Evolutionary conservation across 352 stramenopile genomes (phyloP).

Genomic region (Phytophthora ohioensis): DNA sequence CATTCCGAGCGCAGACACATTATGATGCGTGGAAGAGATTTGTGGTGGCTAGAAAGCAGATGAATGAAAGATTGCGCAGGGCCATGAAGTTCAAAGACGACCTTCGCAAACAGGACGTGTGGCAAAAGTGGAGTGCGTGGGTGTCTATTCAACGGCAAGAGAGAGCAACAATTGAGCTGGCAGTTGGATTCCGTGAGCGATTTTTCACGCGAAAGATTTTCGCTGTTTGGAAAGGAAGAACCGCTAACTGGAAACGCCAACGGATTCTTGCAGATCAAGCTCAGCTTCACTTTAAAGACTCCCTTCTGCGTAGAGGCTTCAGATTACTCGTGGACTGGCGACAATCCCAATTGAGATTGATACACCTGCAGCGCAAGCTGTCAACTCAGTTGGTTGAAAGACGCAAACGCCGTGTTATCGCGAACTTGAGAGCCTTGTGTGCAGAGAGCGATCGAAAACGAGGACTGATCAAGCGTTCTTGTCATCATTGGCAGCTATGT

Average conservation of each 20-base stretch:
- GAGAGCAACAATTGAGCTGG: conserved; percentile 41
- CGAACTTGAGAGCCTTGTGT: conserved; percentile 12
- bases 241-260: conserved; percentile 34
- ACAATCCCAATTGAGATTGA: conserved; percentile 6
- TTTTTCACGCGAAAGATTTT: conserved; percentile 53
- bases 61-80: conserved; percentile 33
- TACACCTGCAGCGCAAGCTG: conserved; percentile 6
- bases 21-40: conserved; percentile 60
- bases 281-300: conserved; percentile 11
- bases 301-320: conserved; percentile 10
- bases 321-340: conserved; percentile 14
- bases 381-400: conserved; percentile 9
- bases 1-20: conserved; percentile 45
- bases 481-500: conserved; percentile 21
- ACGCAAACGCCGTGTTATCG: conserved; percentile 18
- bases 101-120: conserved; percentile 37
- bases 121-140: conserved; percentile 47
- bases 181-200: conserved; percentile 44
- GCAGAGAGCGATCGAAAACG: conserved; percentile 5
- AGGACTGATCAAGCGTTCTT: conserved; percentile 8
- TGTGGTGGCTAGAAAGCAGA: conserved; percentile 31
- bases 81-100: conserved; percentile 44
- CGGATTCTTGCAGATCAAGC: conserved; percentile 14
- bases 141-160: conserved; percentile 26
- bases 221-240: conserved; percentile 36